Evolutionary conservation across 768 basidiomycete species (phyloP).

Genomic region (Lactifluus subvellereus): DNA sequence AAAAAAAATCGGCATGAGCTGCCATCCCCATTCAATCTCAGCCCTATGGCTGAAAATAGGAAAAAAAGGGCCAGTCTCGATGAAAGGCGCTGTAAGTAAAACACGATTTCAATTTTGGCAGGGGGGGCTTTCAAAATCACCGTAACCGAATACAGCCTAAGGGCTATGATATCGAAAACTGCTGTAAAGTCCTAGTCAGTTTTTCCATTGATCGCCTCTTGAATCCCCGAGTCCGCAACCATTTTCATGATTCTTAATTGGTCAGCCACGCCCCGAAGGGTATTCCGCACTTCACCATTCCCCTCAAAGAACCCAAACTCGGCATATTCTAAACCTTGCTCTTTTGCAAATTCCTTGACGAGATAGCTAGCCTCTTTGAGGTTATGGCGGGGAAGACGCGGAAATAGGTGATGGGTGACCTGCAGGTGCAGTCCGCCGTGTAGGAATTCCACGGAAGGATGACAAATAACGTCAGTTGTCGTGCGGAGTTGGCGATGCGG

Average conservation of each 20-base stretch:
- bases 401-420: constrained; percentile 96
- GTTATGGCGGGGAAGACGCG: constrained; percentile 91
- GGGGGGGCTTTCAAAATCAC: no score
- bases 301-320: constrained; percentile 89
- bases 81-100: no score
- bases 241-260: constrained; percentile 78
- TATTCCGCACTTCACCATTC: constrained; percentile 77
- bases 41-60: no score
- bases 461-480: constrained; percentile 94
- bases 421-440: constrained; percentile 98
- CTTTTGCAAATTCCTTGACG: constrained; percentile 83
- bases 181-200: constrained; percentile 15
- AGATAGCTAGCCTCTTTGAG: constrained; percentile 73
- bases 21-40: no score
- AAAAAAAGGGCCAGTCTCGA: no score
- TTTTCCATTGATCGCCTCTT: constrained; percentile 54
- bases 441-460: constrained; percentile 73
- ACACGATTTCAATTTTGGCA: no score
- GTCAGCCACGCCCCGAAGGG: constrained; percentile 78
- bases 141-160: no score
- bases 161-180: no score
- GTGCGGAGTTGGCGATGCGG: constrained; percentile 91
- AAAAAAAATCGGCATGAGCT: no score
- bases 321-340: constrained; percentile 79
- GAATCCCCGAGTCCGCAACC: constrained; percentile 74